Evolutionary conservation across 352 stramenopile genomes (phyloP).

Genomic region (Elongisporangium undulatum): DNA sequence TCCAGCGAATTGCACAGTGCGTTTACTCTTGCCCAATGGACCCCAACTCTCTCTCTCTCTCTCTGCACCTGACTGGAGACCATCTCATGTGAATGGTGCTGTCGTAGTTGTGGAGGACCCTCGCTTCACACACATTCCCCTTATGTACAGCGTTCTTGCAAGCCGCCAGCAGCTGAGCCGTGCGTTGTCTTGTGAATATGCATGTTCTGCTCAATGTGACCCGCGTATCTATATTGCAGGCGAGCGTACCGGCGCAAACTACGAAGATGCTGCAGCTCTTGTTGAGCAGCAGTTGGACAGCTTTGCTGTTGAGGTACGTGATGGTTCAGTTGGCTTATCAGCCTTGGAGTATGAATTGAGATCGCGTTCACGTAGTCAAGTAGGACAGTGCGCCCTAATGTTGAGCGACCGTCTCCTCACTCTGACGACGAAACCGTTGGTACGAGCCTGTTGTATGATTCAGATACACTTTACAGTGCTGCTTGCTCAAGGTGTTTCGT

Average conservation of each 20-base stretch:
- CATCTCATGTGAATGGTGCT: neutral
- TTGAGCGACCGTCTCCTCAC: neutral
- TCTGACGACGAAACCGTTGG: neutral
- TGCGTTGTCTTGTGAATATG: constrained; percentile 2
- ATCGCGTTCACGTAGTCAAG: neutral
- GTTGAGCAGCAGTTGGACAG: constrained; percentile 22
- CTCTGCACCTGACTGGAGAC: no score
- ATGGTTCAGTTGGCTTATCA: neutral
- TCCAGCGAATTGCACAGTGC: constrained; percentile 73
- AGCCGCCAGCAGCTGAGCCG: constrained; percentile 35
- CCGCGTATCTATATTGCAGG: neutral
- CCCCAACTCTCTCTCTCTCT: no score
- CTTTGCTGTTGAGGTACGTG: constrained; percentile 10
- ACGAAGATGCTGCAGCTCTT: constrained; percentile 8
- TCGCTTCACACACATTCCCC: constrained; percentile 60
- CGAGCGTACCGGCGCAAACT: neutral
- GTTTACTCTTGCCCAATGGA: neutral
- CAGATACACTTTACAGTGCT: no score
- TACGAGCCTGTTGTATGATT: neutral
- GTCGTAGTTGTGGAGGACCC: constrained; percentile 55
- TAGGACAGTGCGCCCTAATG: neutral
- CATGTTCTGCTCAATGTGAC: neutral
- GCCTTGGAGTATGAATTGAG: neutral
- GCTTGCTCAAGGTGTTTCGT: no score
- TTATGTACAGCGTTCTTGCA: constrained; percentile 81